Percentiles rank a stretch among this genome's conserved stretches.
Conservation (phyloP, 2,329 filamentous ascomycete species). For the Hawksworthiomyces lignivorus region DNA sequence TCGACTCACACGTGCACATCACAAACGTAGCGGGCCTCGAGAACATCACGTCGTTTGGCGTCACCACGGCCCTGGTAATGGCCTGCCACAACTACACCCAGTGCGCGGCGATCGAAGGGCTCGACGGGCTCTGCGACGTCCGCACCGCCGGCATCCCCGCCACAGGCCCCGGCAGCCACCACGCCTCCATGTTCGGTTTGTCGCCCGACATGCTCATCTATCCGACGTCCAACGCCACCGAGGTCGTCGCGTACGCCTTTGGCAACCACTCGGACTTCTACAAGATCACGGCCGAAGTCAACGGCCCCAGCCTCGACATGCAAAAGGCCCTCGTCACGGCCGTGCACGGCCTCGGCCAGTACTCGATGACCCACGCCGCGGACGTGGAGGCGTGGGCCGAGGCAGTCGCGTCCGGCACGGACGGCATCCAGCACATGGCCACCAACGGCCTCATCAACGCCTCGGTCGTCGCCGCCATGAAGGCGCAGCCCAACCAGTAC, state of each 20-base stretch:
- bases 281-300: constrained; percentile 21
- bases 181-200: background rate
- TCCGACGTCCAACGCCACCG: constrained; percentile 2
- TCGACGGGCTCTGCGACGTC: background rate
- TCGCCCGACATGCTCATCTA: background rate
- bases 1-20: constrained; percentile 23
- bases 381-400: constrained; percentile 18
- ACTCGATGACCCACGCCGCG: constrained; percentile 21
- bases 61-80: constrained; percentile 22
- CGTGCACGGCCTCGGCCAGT: constrained; percentile 18
- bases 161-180: background rate
- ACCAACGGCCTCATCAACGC: background rate
- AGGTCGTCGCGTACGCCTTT: constrained; percentile 16
- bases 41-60: constrained; percentile 19
- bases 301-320: constrained; percentile 17
- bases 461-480: background rate
- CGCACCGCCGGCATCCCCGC: background rate
- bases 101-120: background rate
- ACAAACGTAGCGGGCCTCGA: constrained; percentile 15
- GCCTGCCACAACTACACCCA: constrained; percentile 33
- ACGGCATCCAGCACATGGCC: constrained; percentile 20
- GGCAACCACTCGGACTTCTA: constrained; percentile 20
- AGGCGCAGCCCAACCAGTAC: background rate
- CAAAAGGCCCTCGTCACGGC: constrained; percentile 18
- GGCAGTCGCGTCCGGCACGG: constrained; percentile 21